Evolutionary conservation across 83 land plant species (phyloP).

Genomic region (Picea abies): DNA sequence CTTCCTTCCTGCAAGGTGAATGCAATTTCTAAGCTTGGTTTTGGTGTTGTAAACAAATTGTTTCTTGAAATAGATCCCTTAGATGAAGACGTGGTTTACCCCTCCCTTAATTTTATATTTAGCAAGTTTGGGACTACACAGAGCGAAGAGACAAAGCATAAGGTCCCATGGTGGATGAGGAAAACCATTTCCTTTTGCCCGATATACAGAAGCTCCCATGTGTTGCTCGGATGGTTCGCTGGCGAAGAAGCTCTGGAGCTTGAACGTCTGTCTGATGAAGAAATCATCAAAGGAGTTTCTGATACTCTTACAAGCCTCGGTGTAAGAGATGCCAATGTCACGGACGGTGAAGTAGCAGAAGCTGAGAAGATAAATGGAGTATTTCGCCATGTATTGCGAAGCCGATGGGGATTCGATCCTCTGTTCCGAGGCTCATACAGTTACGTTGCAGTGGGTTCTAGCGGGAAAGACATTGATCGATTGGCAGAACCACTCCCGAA

Average conservation of each 20-base stretch:
- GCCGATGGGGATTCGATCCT: constrained; percentile 78
- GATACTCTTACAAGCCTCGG: constrained; percentile 53
- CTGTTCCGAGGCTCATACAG: constrained; percentile 83
- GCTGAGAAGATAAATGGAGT: constrained; percentile 18
- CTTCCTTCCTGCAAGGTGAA: constrained; percentile 64
- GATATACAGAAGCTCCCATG: constrained; percentile 56
- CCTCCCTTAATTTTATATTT: constrained; percentile 44
- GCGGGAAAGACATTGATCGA: constrained; percentile 57
- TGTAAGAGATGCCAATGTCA: neutral
- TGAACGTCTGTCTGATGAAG: constrained; percentile 63
- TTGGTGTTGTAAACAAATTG: constrained; percentile 84
- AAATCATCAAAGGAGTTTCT: constrained; percentile 61
- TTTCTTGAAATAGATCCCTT: constrained; percentile 42
- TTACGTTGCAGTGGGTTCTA: constrained; percentile 82
- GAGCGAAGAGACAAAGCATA: constrained; percentile 12
- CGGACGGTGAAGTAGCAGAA: neutral
- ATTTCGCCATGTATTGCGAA: constrained; percentile 34
- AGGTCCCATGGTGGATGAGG: constrained; percentile 80
- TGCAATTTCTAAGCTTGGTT: constrained; percentile 77
- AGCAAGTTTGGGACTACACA: constrained; percentile 14
- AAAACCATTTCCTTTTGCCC: constrained; percentile 69
- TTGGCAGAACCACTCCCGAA: constrained; percentile 72
- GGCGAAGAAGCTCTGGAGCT: constrained; percentile 77
- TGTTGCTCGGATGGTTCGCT: constrained; percentile 76
- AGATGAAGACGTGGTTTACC: constrained; percentile 21